phyloP scores from a whole-genome alignment of 495 filamentous ascomycete species.

The Hypoxylon cercidicola region DNA sequence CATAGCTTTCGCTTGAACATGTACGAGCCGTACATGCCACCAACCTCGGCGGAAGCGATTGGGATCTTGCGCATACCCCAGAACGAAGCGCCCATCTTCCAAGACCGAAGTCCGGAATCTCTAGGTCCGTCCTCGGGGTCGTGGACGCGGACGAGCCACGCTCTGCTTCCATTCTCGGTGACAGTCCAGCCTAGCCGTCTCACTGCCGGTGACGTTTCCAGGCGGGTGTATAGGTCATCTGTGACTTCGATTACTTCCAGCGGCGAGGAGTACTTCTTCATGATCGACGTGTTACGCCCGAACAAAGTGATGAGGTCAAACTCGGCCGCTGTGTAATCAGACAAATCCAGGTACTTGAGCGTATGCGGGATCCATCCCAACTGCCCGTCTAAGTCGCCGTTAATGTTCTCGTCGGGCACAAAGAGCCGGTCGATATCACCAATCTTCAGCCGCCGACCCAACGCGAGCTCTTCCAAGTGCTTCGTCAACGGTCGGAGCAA shows the following conservation, averaged over 20 bases:
- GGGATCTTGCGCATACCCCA: conserved; percentile 92
- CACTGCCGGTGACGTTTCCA: too few relatives aligned
- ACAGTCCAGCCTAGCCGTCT: conserved; percentile 71
- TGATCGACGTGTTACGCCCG: conserved; percentile 65
- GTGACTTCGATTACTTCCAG: conserved; percentile 83
- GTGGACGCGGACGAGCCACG: conserved; percentile 72
- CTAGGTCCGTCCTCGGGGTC: conserved; percentile 41
- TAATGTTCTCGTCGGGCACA: conserved; percentile 55
- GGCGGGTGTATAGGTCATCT: too few relatives aligned
- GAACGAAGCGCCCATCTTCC: conserved; percentile 91
- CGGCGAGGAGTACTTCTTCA: conserved; percentile 71
- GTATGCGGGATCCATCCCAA: conserved; percentile 67
- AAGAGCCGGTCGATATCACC: conserved; percentile 71
- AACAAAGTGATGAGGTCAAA: conserved; percentile 73
- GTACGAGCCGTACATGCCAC: conserved; percentile 86
- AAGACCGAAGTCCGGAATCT: conserved; percentile 66
- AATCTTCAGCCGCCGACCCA: conserved; percentile 75
- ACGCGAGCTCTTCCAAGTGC: conserved; percentile 80
- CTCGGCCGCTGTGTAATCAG: conserved; percentile 68
- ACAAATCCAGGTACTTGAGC: conserved; percentile 79
- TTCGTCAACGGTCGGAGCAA: conserved; percentile 77
- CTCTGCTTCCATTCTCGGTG: conserved; percentile 71
- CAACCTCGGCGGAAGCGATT: conserved; percentile 79
- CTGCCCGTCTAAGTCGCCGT: conserved; percentile 43
- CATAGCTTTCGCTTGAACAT: conserved; percentile 72